Conservation (phyloP, 1,139 yeast genomes). For the Spathaspora sp. region DNA sequence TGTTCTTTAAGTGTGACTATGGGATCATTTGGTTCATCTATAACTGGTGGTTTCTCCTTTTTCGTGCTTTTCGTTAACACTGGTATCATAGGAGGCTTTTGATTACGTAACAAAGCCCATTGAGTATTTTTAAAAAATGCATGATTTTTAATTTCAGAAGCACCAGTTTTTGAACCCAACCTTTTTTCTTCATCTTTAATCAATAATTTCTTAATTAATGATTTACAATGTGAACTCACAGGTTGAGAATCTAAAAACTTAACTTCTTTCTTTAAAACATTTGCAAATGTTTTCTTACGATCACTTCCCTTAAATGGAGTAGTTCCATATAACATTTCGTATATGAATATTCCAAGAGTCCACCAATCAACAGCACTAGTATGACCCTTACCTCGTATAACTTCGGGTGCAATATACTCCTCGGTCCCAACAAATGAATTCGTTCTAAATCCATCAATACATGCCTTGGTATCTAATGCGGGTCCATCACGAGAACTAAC, state of each 20-base stretch:
- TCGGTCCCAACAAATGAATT: slow-evolving; percentile 98
- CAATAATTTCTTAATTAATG: slow-evolving; percentile 72
- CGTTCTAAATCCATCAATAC: slow-evolving; percentile 93
- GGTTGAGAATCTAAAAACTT: slow-evolving; percentile 59
- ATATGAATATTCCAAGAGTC: slow-evolving; percentile 90
- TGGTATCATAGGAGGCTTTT: slow-evolving; percentile 94
- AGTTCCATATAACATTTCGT: slow-evolving; percentile 92
- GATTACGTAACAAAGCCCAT: slow-evolving; percentile 93
- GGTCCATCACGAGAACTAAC: slow-evolving; percentile 21
- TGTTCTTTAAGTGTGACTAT: slow-evolving; percentile 14
- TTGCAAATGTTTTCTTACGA: slow-evolving; percentile 85
- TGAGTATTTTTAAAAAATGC: slow-evolving; percentile 86
- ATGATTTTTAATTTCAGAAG: slow-evolving; percentile 89
- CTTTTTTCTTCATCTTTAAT: slow-evolving; percentile 88
- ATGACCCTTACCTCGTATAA: slow-evolving; percentile 94
- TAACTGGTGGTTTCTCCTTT: slow-evolving; percentile 16
- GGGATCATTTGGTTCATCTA: slow-evolving; percentile 18
- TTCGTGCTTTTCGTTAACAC: slow-evolving; percentile 61
- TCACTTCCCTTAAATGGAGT: slow-evolving; percentile 94
- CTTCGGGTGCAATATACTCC: slow-evolving; percentile 98
- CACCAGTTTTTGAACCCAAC: slow-evolving; percentile 89
- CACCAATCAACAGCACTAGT: slow-evolving; percentile 99
- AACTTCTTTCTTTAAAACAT: slow-evolving; percentile 81
- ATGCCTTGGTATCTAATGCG: slow-evolving; percentile 82
- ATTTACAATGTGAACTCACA: slow-evolving; percentile 74